Conservation (phyloP, 306 rosid genomes). For the Nissolia schottii region DNA sequence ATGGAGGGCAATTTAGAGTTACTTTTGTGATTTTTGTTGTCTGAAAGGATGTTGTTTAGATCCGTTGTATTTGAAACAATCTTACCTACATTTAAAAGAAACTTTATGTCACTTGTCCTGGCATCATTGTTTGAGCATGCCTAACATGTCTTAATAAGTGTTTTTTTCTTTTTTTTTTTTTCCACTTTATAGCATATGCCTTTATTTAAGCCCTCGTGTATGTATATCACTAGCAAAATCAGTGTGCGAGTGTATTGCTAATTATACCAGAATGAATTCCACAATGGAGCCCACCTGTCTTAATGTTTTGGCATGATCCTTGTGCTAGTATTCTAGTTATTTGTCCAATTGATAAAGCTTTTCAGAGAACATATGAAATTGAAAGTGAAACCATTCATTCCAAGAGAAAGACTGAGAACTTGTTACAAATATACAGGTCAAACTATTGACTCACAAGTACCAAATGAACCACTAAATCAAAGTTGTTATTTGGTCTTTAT, state of each 20-base stretch:
- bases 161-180: conserved; percentile 45
- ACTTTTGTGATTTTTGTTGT: conserved; percentile 20
- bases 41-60: conserved; percentile 2
- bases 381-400: neutral
- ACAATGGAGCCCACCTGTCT: conserved; percentile 44
- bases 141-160: conserved; percentile 49
- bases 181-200: conserved; percentile 43
- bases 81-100: conserved; percentile 31
- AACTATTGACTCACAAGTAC: neutral
- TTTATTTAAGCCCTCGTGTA: conserved; percentile 42
- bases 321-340: conserved; percentile 2
- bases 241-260: conserved; percentile 13
- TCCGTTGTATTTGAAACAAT: conserved; percentile 41
- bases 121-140: conserved; percentile 68
- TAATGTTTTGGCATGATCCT: conserved; percentile 28
- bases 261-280: conserved; percentile 19
- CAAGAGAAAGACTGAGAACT: neutral
- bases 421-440: neutral
- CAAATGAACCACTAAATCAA: neutral
- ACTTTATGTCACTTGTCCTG: conserved; percentile 60
- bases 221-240: conserved; percentile 21
- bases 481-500: neutral
- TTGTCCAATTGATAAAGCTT: conserved; percentile 31
- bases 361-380: conserved; percentile 14
- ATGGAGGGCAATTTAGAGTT: conserved; percentile 21